A percentile compares a stretch with the other conserved stretches of the same genome.
Evolutionary conservation across 2,329 filamentous ascomycete genomes (phyloP).

Genomic region (Trichoderma asperellum): DNA sequence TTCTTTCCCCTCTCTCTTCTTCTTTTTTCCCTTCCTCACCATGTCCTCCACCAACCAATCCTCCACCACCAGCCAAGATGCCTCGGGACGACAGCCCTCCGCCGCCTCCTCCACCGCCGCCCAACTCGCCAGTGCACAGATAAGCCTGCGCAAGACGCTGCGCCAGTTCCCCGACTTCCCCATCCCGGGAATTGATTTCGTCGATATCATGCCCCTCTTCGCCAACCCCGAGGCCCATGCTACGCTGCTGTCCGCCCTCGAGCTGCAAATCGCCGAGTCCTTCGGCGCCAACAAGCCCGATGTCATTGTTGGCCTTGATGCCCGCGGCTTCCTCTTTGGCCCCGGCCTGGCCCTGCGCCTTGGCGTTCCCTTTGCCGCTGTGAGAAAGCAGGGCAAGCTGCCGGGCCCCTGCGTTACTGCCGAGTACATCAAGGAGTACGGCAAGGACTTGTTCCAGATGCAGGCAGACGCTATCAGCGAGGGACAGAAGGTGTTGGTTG

Average conservation of each 20-base stretch:
- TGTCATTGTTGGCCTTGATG: constrained; percentile 90
- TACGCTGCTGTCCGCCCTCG: constrained; percentile 79
- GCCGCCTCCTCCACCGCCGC: constrained; percentile 63
- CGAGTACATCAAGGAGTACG: constrained; percentile 93
- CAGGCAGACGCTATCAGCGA: constrained; percentile 82
- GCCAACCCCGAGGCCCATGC: constrained; percentile 74
- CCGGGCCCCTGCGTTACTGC: constrained; percentile 87
- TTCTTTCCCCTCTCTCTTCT: constrained; percentile 34
- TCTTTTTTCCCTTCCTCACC: constrained; percentile 40
- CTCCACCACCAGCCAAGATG: constrained; percentile 53
- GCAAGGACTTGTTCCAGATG: constrained; percentile 94
- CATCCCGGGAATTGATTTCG: constrained; percentile 88
- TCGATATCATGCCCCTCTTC: constrained; percentile 98
- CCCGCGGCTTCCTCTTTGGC: constrained; percentile 93
- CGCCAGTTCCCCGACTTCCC: constrained; percentile 93
- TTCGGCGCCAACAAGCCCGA: constrained; percentile 71
- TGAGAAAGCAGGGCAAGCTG: constrained; percentile 94
- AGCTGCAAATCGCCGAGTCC: constrained; percentile 74
- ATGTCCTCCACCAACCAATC: constrained; percentile 38
- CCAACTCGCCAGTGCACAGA: constrained; percentile 70
- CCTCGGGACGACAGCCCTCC: constrained; percentile 66
- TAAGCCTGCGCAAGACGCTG: constrained; percentile 72
- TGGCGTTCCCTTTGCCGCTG: constrained; percentile 85
- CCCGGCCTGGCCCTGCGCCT: constrained; percentile 83
- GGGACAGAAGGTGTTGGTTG: constrained; percentile 87